Percentiles rank a stretch among this genome's conserved stretches.
Evolutionary conservation across 257 asterid species (phyloP).

Genomic region (Lycium ferocissimum): DNA sequence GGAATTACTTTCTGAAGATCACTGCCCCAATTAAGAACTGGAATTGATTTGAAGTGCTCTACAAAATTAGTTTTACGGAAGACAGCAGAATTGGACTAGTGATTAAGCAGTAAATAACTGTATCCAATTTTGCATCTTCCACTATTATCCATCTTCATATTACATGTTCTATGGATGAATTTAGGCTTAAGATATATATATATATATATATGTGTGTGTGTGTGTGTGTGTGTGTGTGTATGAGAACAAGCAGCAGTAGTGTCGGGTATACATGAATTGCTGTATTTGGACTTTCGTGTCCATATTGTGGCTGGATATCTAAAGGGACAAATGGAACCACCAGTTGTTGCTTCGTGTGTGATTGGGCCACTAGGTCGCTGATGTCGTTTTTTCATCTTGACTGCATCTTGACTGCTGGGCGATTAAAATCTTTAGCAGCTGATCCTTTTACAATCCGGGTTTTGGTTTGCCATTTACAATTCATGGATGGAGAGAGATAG

Average conservation of each 20-base stretch:
- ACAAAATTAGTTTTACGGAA: neutral
- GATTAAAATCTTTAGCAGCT: neutral
- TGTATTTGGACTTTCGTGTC: neutral
- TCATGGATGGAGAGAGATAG: neutral
- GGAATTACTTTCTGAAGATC: neutral
- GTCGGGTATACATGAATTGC: neutral
- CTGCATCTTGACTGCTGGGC: neutral
- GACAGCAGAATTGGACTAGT: neutral
- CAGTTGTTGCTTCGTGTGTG: neutral
- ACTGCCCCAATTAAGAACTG: neutral
- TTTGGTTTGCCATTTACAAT: neutral
- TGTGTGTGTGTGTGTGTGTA: no score
- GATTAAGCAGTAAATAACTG: neutral
- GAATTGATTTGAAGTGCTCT: neutral
- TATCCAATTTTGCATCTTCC: neutral
- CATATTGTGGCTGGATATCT: neutral
- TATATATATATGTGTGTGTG: no score
- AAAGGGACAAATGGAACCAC: neutral
- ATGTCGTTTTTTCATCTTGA: neutral
- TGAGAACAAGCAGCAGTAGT: neutral
- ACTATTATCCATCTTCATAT: neutral
- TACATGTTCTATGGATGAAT: neutral
- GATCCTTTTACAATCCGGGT: neutral
- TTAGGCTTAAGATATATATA: neutral
- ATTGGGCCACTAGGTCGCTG: neutral